Conservation (phyloP, 1,284 basidiomycete species). For the Microbotryomycetes sp. region DNA sequence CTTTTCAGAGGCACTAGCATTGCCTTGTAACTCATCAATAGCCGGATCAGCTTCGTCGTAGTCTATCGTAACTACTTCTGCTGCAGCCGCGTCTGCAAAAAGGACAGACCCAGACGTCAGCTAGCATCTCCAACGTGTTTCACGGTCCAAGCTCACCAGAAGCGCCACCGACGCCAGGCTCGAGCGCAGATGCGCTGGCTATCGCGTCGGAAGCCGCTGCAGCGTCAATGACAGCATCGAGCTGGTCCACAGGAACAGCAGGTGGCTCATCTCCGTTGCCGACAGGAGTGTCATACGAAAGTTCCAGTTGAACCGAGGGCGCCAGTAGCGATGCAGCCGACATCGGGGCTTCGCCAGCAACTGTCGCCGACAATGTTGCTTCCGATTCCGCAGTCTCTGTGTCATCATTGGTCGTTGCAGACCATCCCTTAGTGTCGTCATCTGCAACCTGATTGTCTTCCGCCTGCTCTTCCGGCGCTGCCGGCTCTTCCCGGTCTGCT, state of each 20-base stretch:
- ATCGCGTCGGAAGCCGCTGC: background rate
- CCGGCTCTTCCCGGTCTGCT: background rate
- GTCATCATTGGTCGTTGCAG: too few relatives aligned
- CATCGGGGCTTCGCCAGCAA: too few relatives aligned
- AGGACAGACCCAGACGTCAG: too few relatives aligned
- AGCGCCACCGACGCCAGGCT: too few relatives aligned
- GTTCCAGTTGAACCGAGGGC: background rate
- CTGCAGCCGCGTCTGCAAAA: too few relatives aligned
- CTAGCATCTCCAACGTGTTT: too few relatives aligned
- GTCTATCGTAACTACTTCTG: too few relatives aligned
- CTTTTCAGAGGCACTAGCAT: too few relatives aligned
- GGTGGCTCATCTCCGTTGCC: background rate
- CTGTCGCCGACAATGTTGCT: background rate
- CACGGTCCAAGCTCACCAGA: too few relatives aligned
- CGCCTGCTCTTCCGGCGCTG: background rate
- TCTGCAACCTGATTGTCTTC: background rate
- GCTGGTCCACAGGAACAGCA: slow-evolving; percentile 1
- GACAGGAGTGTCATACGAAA: slow-evolving; percentile 3
- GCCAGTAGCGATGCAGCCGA: background rate
- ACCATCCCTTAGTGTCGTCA: background rate
- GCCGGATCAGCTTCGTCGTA: too few relatives aligned
- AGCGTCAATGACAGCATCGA: background rate
- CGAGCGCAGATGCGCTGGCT: too few relatives aligned
- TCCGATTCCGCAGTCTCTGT: background rate
- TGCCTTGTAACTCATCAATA: too few relatives aligned